Conservation (phyloP, 306 rosid genomes). For the Sicyos edulis region DNA sequence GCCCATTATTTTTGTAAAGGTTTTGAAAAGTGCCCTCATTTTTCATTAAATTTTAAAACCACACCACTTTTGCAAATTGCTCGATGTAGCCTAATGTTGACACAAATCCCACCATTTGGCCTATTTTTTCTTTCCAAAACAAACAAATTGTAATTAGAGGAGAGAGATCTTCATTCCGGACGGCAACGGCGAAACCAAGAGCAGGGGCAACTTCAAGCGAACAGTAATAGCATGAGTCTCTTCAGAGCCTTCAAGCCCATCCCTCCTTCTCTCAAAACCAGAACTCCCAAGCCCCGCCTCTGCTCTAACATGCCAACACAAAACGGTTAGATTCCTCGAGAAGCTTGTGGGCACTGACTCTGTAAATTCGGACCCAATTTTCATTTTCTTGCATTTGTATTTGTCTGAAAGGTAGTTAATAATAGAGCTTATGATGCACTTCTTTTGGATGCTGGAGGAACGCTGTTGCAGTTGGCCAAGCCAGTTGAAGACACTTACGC, state of each 20-base stretch:
- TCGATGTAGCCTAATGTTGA: too few species aligned
- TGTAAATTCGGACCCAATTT: not conserved
- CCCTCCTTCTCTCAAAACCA: conserved; percentile 9
- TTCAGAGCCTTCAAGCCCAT: conserved; percentile 3
- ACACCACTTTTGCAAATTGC: too few species aligned
- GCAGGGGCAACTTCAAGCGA: not conserved
- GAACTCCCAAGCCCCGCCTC: not conserved
- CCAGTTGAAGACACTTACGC: conserved; percentile 79
- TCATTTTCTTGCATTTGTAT: not conserved
- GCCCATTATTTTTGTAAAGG: too few species aligned
- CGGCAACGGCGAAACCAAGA: not conserved
- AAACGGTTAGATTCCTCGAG: conserved; percentile 1
- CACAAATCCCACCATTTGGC: too few species aligned
- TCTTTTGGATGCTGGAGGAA: conserved; percentile 93
- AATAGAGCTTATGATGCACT: conserved; percentile 58
- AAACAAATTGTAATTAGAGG: not conserved
- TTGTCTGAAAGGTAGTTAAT: conserved; percentile 24
- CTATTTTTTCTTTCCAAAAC: too few species aligned
- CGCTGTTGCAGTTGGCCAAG: conserved; percentile 70
- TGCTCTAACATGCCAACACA: conserved; percentile 1
- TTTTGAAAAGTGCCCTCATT: too few species aligned
- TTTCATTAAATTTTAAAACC: too few species aligned
- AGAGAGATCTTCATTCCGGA: not conserved
- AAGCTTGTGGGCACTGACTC: not conserved
- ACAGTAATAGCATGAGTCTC: not conserved